Evolutionary conservation across 179 eudicot species (phyloP).

Genomic region (Drosera spatulata): DNA sequence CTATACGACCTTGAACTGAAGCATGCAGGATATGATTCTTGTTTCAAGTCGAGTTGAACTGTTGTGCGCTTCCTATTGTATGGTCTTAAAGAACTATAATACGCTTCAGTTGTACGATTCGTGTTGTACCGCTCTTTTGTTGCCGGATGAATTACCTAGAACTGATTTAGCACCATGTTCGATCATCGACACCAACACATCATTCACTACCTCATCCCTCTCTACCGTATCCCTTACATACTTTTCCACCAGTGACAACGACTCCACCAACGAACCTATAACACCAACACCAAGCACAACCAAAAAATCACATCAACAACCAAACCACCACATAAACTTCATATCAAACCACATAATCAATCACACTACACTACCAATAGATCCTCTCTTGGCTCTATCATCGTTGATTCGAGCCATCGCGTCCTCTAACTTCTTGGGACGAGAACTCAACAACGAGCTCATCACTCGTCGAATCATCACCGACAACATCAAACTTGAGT

Average conservation of each 20-base stretch:
- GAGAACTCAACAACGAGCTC: constrained; percentile 36
- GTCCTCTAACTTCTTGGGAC: constrained; percentile 48
- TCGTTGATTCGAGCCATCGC: constrained; percentile 42
- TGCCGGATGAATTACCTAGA: too few species aligned
- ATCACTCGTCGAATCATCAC: constrained; percentile 50
- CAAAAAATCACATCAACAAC: background rate
- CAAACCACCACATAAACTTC: background rate
- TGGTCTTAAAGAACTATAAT: too few species aligned
- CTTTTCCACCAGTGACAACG: constrained; percentile 48
- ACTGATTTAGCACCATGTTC: constrained; percentile 25
- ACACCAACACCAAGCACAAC: background rate
- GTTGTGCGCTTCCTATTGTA: too few species aligned
- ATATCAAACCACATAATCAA: background rate
- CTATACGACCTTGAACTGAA: too few species aligned
- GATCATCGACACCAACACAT: constrained; percentile 56
- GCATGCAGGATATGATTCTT: too few species aligned
- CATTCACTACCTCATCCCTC: constrained; percentile 40
- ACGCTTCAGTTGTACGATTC: too few species aligned
- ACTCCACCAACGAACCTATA: constrained; percentile 61
- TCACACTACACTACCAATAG: constrained; percentile 14
- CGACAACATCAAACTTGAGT: constrained; percentile 30
- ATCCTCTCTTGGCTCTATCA: constrained; percentile 16
- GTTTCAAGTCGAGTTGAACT: too few species aligned
- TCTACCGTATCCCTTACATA: constrained; percentile 49
- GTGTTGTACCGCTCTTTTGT: too few species aligned